Evolutionary conservation across 352 stramenopile species (phyloP).

Genomic region (Globisporangium paroecandrum): DNA sequence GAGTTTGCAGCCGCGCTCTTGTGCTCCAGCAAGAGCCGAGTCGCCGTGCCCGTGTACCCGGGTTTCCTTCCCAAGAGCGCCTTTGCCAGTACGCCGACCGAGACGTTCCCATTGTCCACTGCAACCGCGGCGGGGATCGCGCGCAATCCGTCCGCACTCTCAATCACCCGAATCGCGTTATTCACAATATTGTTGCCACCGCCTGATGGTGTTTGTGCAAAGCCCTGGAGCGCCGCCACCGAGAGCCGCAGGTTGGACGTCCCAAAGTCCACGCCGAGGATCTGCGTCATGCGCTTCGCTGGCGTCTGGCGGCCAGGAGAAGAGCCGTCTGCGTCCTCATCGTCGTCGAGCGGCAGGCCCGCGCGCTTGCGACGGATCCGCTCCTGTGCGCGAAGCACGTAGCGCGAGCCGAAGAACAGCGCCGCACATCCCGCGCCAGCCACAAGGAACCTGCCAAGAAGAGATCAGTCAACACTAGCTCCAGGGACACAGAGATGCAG

Average conservation of each 20-base stretch:
- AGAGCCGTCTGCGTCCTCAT: constrained; percentile 19
- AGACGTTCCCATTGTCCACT: constrained; percentile 53
- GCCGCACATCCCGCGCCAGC: constrained; percentile 38
- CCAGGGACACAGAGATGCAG: background rate
- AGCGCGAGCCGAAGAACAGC: constrained; percentile 53
- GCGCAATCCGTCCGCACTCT: constrained; percentile 52
- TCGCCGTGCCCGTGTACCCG: constrained; percentile 50
- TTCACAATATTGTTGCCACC: background rate
- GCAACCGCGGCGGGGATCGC: constrained; percentile 54
- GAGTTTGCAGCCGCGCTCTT: background rate
- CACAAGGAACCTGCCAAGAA: constrained; percentile 29
- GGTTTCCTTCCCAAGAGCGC: constrained; percentile 51
- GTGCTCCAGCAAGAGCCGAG: constrained; percentile 39
- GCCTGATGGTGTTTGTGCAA: background rate
- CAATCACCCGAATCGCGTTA: constrained; percentile 36
- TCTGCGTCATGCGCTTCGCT: constrained; percentile 23
- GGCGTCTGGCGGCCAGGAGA: background rate
- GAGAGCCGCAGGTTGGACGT: constrained; percentile 52
- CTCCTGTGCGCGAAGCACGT: constrained; percentile 57
- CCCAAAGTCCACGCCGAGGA: constrained; percentile 59
- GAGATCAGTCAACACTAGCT: background rate
- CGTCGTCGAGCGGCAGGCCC: constrained; percentile 42
- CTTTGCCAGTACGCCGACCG: constrained; percentile 48
- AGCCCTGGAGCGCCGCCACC: constrained; percentile 25
- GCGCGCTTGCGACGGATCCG: constrained; percentile 40